These are phyloP conservation scores for Pythium dissotocum DNA, from an alignment of 352 stramenopile genomes.

Conservation along the genomic window DNA sequence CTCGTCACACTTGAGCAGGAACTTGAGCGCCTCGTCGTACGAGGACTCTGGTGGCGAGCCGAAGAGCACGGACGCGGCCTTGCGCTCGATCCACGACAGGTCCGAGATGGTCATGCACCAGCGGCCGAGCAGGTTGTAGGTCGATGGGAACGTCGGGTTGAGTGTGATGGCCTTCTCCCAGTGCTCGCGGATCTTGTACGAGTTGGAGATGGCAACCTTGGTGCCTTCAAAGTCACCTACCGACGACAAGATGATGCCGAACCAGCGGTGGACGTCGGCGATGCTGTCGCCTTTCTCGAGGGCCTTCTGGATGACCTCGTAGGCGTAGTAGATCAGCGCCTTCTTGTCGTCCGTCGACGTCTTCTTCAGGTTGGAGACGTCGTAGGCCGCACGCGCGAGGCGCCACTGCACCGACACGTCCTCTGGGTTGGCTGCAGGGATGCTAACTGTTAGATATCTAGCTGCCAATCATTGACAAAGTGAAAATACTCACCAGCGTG, in stretches of 20 bases:
- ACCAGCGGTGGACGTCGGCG: conserved; percentile 84
- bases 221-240: conserved; percentile 87
- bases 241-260: conserved; percentile 75
- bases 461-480: not conserved
- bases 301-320: conserved; percentile 57
- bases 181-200: conserved; percentile 73
- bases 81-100: conserved; percentile 64
- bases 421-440: conserved; percentile 23
- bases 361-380: conserved; percentile 34
- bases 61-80: conserved; percentile 81
- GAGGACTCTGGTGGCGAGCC: conserved; percentile 76
- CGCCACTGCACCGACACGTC: conserved; percentile 40
- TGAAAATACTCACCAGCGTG: conserved; percentile 11
- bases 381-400: conserved; percentile 38
- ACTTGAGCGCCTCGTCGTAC: conserved; percentile 82
- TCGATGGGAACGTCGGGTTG: conserved; percentile 67
- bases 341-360: conserved; percentile 38
- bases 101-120: conserved; percentile 45
- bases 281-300: conserved; percentile 25
- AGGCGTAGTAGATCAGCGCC: conserved; percentile 46
- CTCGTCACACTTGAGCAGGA: conserved; percentile 76
- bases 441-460: not conserved
- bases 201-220: conserved; percentile 81
- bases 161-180: conserved; percentile 72
- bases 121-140: conserved; percentile 71